Evolutionary conservation across 768 basidiomycete genomes (phyloP), one percentile per base, ranked within the genome.

Genomic region (Lentinula raphanica): DNA sequence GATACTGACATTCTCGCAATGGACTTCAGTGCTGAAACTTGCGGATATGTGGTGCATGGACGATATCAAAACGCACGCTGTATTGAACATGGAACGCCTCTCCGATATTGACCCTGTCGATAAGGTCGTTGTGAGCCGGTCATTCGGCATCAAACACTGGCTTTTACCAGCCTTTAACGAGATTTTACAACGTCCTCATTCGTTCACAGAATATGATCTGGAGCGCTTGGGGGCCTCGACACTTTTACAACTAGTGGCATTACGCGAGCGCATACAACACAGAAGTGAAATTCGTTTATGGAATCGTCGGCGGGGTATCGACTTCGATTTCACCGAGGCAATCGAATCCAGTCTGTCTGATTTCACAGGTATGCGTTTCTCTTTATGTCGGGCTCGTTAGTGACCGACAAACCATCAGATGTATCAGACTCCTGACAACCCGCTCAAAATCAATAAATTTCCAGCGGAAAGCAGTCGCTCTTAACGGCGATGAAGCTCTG

Each of bases 11-110:
- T 32, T 40, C 25, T 29, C 17, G 15, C n/a, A 54, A 39, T 54
- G 54, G 54, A 42, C 25, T 5, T 42, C 54, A 9, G 42, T 54
- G 9, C 29, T 54, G 42, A 54, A 42, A 54, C 54, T 54, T 19
- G 54, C 54, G 13, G 42, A 40, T 40, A 25, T 38, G 25, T 54
- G 54, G 54, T 29, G 54, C 32, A 51, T 51, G 49, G 31, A 51
- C 8, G 32, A 17, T 3, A 32, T 51, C 31, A 51, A 21, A 23
- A 21, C 35, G 28, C 49, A 51, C 29, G 49, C 49, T 17, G 36
- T 51, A 9, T 35, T 28, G 19, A 31, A 31, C 19, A 51, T 51
- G 49, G 12, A 21, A 4, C 12, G n/a, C 19, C 31, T 51, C 0
- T n/a, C 49, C 1, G 49, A 21, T 9, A 23, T 51, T 25, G 49